These are phyloP conservation scores for Aspergillus hiratsukae DNA, from an alignment of 2,329 filamentous ascomycete genomes.

Conservation along the genomic window DNA sequence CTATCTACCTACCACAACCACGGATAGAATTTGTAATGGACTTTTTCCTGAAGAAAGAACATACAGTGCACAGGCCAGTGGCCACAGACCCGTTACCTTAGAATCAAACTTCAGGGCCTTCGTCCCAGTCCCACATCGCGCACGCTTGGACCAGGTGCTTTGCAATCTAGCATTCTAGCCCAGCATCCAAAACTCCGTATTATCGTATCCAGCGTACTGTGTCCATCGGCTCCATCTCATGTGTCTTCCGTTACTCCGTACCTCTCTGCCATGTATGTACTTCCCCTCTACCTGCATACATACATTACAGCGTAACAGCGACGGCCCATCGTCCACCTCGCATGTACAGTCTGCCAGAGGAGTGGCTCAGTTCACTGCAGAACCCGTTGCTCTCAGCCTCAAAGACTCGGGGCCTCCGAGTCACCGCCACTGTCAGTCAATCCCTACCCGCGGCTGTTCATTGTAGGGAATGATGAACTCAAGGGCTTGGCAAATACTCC, in stretches of 20 bases:
- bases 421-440: conserved; percentile 3
- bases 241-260: neutral
- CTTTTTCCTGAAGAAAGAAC: neutral
- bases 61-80: conserved; percentile 1
- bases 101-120: conserved; percentile 3
- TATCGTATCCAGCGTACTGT: neutral
- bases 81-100: neutral
- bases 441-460: neutral
- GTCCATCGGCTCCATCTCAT: neutral
- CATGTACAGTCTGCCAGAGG: no score
- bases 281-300: neutral
- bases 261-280: neutral
- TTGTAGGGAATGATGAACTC: no score
- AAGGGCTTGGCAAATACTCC: neutral
- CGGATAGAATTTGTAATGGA: neutral
- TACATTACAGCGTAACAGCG: neutral
- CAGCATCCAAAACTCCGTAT: neutral
- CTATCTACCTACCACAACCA: neutral
- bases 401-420: conserved; percentile 5
- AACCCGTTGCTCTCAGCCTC: neutral
- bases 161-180: neutral
- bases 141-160: conserved; percentile 9
- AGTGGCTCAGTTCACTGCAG: neutral
- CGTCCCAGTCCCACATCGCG: conserved; percentile 8
- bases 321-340: neutral